phyloP scores from a whole-genome alignment of 768 basidiomycete genomes.

The Coprinopsis marcescibilis region DNA sequence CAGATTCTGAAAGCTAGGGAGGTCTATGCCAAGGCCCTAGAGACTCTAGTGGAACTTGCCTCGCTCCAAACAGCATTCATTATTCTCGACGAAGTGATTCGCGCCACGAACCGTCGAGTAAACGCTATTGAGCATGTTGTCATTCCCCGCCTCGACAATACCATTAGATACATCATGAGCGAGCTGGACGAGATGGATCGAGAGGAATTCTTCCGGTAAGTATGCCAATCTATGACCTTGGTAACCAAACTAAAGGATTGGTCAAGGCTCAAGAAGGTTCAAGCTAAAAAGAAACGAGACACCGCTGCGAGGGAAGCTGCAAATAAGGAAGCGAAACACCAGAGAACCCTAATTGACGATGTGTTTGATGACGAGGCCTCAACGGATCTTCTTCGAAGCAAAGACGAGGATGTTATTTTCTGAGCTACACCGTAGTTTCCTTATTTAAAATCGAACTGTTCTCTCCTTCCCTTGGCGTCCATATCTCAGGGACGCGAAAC shows the following conservation, averaged over 20 bases:
- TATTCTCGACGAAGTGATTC: slow-evolving; percentile 97
- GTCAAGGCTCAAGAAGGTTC: slow-evolving; percentile 87
- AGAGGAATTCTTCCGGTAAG: slow-evolving; percentile 86
- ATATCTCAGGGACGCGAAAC: too few species aligned
- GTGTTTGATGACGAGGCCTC: slow-evolving; percentile 26
- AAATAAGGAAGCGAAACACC: slow-evolving; percentile 19
- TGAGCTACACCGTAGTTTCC: slow-evolving; percentile 30
- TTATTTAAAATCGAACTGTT: too few species aligned
- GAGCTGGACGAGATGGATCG: slow-evolving; percentile 99
- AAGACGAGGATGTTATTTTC: slow-evolving; percentile 94
- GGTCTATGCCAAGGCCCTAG: slow-evolving; percentile 95
- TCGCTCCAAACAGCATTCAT: slow-evolving; percentile 97
- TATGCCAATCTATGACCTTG: slow-evolving; percentile 3
- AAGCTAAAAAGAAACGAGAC: slow-evolving; percentile 93
- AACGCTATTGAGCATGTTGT: slow-evolving; percentile 98
- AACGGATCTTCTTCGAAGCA: slow-evolving; percentile 67
- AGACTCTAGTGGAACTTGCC: slow-evolving; percentile 94
- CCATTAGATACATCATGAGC: slow-evolving; percentile 95
- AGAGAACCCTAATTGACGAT: slow-evolving; percentile 23
- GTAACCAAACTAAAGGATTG: not conserved
- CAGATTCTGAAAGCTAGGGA: slow-evolving; percentile 94
- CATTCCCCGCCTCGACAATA: slow-evolving; percentile 93
- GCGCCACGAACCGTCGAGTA: slow-evolving; percentile 97
- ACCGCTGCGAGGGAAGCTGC: slow-evolving; percentile 38
- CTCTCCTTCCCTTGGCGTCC: too few species aligned